Conservation (phyloP, 331 rosid species). For the Acacia concinna region DNA sequence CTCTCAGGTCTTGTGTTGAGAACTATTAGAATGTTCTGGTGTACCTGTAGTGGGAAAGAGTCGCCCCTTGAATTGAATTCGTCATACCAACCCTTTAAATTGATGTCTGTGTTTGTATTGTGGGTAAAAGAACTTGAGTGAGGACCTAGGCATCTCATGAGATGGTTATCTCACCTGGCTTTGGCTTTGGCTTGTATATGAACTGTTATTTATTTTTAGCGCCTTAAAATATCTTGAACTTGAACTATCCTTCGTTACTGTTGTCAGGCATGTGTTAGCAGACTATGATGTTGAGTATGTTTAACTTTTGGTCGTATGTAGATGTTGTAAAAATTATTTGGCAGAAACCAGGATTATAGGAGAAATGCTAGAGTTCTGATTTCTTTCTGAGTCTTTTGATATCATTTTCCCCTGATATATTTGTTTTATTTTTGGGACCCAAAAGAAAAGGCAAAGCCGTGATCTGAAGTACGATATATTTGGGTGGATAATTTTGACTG, state of each 20-base stretch:
- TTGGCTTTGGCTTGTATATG: constrained; percentile 4
- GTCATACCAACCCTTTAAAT: neutral
- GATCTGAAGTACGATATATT: constrained; percentile 77
- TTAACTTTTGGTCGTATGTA: neutral
- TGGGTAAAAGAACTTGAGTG: neutral
- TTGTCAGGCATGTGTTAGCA: neutral
- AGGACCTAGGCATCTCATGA: neutral
- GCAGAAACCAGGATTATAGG: neutral
- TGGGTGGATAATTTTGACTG: constrained; percentile 90
- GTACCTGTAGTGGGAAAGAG: neutral
- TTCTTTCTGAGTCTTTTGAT: neutral
- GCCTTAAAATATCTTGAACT: neutral
- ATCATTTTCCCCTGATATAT: constrained; percentile 13
- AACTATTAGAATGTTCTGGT: neutral
- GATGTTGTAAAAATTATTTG: neutral
- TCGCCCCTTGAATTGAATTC: neutral
- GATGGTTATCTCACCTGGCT: neutral
- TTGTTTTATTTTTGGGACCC: constrained; percentile 43
- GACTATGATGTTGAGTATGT: neutral
- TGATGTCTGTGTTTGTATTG: neutral
- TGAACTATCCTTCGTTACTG: neutral
- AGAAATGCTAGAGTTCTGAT: neutral
- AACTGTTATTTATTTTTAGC: neutral
- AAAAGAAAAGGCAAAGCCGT: constrained; percentile 69
- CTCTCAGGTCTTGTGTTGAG: neutral